Percentiles rank a stretch among this genome's conserved stretches.
These are phyloP conservation scores for Plasmodium gonderi DNA, from an alignment of 169 alveolate species.

Conservation along the genomic window DNA sequence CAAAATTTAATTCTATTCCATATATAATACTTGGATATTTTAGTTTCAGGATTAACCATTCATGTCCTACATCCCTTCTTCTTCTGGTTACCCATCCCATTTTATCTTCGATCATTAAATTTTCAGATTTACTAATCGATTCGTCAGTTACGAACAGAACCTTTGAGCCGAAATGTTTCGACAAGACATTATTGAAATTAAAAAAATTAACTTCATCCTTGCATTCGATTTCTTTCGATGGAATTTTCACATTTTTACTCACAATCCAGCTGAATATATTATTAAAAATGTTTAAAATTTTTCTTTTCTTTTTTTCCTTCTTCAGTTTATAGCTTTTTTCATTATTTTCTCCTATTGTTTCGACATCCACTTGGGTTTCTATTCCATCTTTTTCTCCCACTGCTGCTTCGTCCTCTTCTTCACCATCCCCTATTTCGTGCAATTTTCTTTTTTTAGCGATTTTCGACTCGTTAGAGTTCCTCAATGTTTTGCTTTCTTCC, in stretches of 20 bases:
- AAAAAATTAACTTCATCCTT: conserved; percentile 43
- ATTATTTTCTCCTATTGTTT: not conserved
- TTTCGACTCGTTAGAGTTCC: not conserved
- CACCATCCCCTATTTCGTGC: not conserved
- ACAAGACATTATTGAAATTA: conserved; percentile 51
- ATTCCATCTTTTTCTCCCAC: not conserved
- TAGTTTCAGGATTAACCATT: conserved; percentile 55
- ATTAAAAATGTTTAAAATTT: conserved; percentile 47
- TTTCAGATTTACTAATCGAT: conserved; percentile 55
- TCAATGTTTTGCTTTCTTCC: not conserved
- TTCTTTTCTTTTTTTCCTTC: conserved; percentile 20
- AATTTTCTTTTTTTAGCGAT: conserved; percentile 16
- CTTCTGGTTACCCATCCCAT: conserved; percentile 75
- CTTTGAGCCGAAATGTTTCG: conserved; percentile 45
- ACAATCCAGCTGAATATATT: conserved; percentile 43
- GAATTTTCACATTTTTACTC: conserved; percentile 25
- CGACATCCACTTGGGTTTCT: not conserved
- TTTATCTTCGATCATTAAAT: conserved; percentile 37
- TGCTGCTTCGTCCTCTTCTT: not conserved
- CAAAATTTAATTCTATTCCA: conserved; percentile 70
- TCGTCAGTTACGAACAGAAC: conserved; percentile 65
- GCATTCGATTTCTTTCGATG: conserved; percentile 62
- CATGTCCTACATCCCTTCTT: conserved; percentile 74
- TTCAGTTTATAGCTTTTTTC: not conserved
- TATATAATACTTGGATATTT: conserved; percentile 61